phyloP scores from a whole-genome alignment of 2,329 filamentous ascomycete genomes.

The Sarocladium oryzae region DNA sequence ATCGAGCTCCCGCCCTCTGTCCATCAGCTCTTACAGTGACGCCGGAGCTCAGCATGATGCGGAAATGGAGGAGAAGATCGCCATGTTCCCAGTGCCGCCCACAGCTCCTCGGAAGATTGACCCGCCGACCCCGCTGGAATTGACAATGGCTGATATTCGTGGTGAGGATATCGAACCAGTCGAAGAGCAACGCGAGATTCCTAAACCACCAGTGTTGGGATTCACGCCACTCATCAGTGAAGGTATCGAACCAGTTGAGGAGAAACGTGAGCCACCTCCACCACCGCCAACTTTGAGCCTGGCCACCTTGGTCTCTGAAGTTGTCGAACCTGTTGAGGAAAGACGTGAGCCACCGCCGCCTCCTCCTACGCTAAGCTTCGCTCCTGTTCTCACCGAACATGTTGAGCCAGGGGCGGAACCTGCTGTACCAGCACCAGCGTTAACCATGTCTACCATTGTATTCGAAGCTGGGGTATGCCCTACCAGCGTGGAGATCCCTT shows the following conservation, averaged over 20 bases:
- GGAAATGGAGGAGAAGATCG: conserved; percentile 45
- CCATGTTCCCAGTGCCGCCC: conserved; percentile 49
- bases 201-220: conserved; percentile 29
- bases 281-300: conserved; percentile 26
- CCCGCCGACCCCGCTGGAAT: neutral
- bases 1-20: conserved; percentile 34
- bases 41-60: conserved; percentile 44
- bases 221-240: conserved; percentile 40
- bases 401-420: conserved; percentile 25
- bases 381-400: conserved; percentile 21
- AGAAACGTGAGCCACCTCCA: conserved; percentile 23
- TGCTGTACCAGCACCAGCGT: conserved; percentile 14
- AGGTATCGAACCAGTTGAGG: conserved; percentile 35
- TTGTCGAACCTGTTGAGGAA: conserved; percentile 34
- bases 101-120: conserved; percentile 25
- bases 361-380: conserved; percentile 26
- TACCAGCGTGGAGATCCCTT: conserved; percentile 11
- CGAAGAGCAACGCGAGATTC: conserved; percentile 27
- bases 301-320: conserved; percentile 28
- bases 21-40: conserved; percentile 45
- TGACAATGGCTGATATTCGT: conserved; percentile 37
- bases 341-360: conserved; percentile 23
- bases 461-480: conserved; percentile 15
- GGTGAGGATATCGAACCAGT: conserved; percentile 37
- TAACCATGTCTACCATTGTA: conserved; percentile 22